Base-by-base conservation (phyloP, 139 green algal species). In the Asterochloris erici region DNA sequence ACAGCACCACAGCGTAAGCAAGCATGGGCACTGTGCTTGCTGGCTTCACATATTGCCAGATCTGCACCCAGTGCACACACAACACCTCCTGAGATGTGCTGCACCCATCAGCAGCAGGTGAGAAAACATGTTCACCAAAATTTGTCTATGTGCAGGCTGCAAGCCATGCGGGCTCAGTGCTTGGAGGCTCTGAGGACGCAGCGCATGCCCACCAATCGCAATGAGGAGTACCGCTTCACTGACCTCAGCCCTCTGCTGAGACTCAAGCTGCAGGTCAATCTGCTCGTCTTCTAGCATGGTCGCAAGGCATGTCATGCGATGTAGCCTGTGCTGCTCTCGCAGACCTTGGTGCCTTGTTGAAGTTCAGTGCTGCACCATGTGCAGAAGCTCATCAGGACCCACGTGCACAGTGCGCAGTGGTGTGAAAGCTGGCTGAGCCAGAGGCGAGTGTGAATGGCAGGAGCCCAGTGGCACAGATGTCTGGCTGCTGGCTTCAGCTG, bases 211-310 rank as follows among this genome's bases (percentile, higher is more conserved):
- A 96, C 83, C 54, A 94, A 82, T 9, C 85, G 87, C 68, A 92
- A 95, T 75, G 95, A 98, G 80, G 91, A 94, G n/a, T 98, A 93
- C 68, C 88, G 95, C 14, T 98, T 92, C 88, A 98, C 94, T 14
- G 94, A 98, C 82, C 71, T 98, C 12, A 79, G 79, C 19, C 75
- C 84, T 0, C 80, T 97, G 79, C 74, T 94, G 69, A 71, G 74
- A 54, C 73, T 64, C 27, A 27, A 77, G 12, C 66, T 86, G 0
- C 76, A 87, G 88, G 82, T 88, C 74, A 54, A 62, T 38, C 27
- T 64, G 63, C 66, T 23, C 66, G 2, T 21, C 21, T 71, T 21
- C 66, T 26, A 23, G 17, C 66, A 26, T 71, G 17, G 66, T 23
- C 66, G 2, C 17, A 23, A 21, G 10, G 21, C 17, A 23, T 23